Evolutionary conservation across 371 early-diverging fungal genomes (phyloP).

Genomic region (Mucor velutinosus): DNA sequence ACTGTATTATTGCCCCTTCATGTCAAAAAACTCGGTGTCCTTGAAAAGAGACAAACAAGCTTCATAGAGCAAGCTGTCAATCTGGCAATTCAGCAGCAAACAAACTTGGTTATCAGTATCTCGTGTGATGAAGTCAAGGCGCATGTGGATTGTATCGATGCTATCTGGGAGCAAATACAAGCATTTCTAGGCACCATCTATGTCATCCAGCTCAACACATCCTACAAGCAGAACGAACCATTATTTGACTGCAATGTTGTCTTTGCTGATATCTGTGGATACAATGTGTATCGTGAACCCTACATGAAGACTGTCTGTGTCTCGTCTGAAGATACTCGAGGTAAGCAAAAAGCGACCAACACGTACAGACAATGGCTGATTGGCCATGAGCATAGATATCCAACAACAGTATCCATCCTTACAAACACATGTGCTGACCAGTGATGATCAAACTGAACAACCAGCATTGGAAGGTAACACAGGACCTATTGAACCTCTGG

Average conservation of each 20-base stretch:
- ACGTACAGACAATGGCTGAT: no score
- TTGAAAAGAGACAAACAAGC: slow-evolving; percentile 3
- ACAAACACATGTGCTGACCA: background rate
- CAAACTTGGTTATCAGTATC: slow-evolving; percentile 13
- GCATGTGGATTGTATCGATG: slow-evolving; percentile 12
- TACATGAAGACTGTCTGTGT: slow-evolving; percentile 18
- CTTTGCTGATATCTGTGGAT: slow-evolving; percentile 38
- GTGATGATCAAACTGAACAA: background rate
- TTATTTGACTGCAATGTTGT: slow-evolving; percentile 42
- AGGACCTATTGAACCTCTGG: slow-evolving; percentile 20
- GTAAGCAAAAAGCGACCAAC: background rate
- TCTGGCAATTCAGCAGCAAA: slow-evolving; percentile 5
- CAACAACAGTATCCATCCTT: background rate
- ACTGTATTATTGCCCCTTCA: slow-evolving; percentile 12
- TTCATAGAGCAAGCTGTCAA: slow-evolving; percentile 13
- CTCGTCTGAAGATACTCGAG: background rate
- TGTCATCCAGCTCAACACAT: slow-evolving; percentile 29
- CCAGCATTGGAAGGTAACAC: background rate
- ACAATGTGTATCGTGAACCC: slow-evolving; percentile 24
- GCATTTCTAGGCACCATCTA: slow-evolving; percentile 35
- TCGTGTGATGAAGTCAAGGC: slow-evolving; percentile 20
- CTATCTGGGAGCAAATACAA: slow-evolving; percentile 39
- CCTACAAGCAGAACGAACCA: slow-evolving; percentile 28
- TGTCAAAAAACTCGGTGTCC: background rate
- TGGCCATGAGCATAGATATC: background rate